A percentile compares a stretch with the other conserved stretches of the same genome.
Evolutionary conservation across 148 eudicot species (phyloP).

Genomic region (Arctostaphylos glauca): DNA sequence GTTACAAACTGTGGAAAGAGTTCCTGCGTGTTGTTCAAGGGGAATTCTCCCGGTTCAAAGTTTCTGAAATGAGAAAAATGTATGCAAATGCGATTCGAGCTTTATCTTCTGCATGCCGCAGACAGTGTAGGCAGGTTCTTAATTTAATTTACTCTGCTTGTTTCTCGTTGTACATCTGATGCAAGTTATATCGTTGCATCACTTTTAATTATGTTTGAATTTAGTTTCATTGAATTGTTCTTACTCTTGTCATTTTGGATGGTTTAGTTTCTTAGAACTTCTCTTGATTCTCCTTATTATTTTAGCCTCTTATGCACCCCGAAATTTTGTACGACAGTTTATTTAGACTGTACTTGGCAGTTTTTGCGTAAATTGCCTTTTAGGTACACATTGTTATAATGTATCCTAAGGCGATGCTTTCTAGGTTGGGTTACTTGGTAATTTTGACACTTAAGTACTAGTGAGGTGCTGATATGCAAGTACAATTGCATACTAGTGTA

Average conservation of each 20-base stretch:
- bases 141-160: slow-evolving; percentile 21
- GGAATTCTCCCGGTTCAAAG: slow-evolving; percentile 87
- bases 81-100: slow-evolving; percentile 81
- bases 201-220: not conserved
- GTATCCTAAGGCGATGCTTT: no score
- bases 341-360: not conserved
- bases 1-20: slow-evolving; percentile 79
- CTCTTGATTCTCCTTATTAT: not conserved
- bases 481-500: no score
- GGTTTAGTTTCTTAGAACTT: not conserved
- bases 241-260: slow-evolving; percentile 5
- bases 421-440: no score
- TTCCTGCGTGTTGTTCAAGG: slow-evolving; percentile 69
- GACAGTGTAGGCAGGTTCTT: slow-evolving; percentile 94
- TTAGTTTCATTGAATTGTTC: not conserved
- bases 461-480: no score
- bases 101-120: slow-evolving; percentile 73
- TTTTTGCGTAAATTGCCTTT: not conserved
- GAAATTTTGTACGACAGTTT: no score
- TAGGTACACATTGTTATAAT: not conserved
- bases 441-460: no score
- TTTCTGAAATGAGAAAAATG: slow-evolving; percentile 77
- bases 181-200: not conserved
- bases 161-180: slow-evolving; percentile 7
- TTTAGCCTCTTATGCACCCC: not conserved